Conservation (phyloP, 495 filamentous ascomycete genomes). For the Neurospora africana region DNA sequence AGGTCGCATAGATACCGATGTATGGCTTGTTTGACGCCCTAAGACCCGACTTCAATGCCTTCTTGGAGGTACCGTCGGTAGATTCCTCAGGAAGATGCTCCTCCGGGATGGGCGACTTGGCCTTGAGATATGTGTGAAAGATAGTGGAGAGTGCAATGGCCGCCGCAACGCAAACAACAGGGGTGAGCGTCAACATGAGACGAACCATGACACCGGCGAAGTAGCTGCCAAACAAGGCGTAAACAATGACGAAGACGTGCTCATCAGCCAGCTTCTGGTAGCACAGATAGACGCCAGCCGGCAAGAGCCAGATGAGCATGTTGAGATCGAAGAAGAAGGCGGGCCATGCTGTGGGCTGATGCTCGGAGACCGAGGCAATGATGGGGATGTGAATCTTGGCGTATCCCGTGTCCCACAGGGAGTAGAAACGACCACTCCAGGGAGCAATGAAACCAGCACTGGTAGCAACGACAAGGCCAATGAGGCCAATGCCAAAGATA, state of each 20-base stretch:
- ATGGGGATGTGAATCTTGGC: conserved; percentile 99
- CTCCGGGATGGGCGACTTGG: conserved; percentile 41
- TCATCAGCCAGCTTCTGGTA: conserved; percentile 90
- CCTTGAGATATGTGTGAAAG: conserved; percentile 71
- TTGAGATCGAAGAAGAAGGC: conserved; percentile 99
- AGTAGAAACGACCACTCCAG: conserved; percentile 99
- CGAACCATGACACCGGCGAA: conserved; percentile 99
- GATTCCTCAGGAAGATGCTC: conserved; percentile 41
- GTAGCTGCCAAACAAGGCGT: conserved; percentile 89
- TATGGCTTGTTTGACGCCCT: conserved; percentile 61
- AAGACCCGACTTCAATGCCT: conserved; percentile 45
- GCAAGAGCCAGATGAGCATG: conserved; percentile 98
- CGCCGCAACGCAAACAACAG: conserved; percentile 90
- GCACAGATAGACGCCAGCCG: conserved; percentile 96
- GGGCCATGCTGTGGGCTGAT: conserved; percentile 99
- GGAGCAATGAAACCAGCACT: conserved; percentile 86
- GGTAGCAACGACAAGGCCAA: conserved; percentile 68
- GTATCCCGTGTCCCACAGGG: conserved; percentile 97
- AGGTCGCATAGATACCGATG: conserved; percentile 70
- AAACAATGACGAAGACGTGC: conserved; percentile 97
- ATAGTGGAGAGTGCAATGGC: conserved; percentile 84
- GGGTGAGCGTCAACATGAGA: conserved; percentile 94
- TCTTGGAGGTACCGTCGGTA: conserved; percentile 34
- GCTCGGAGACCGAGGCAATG: conserved; percentile 97
- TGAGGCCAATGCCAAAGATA: conserved; percentile 50